A percentile compares a stretch with the other conserved stretches of the same genome.
Evolutionary conservation across 1,139 yeast species (phyloP).

Genomic region (Meyerozyma guilliermondii): DNA sequence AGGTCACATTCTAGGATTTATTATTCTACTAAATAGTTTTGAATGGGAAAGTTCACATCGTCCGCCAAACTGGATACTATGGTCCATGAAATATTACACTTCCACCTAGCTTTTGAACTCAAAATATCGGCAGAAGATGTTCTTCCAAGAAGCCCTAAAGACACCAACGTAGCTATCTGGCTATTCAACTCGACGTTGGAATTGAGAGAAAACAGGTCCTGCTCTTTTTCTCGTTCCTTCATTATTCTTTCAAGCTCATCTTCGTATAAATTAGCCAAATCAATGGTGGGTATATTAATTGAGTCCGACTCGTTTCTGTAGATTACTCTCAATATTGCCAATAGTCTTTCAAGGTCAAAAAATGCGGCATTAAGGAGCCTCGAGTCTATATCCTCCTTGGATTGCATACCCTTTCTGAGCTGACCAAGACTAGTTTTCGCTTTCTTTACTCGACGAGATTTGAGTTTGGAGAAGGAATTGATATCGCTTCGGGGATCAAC

Average conservation of each 20-base stretch:
- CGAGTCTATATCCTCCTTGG: slow-evolving; percentile 45
- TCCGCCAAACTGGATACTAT: slow-evolving; percentile 46
- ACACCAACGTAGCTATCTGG: slow-evolving; percentile 56
- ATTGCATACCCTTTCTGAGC: slow-evolving; percentile 29
- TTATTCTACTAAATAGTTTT: slow-evolving; percentile 39
- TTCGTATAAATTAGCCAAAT: slow-evolving; percentile 22
- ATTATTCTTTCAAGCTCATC: slow-evolving; percentile 28
- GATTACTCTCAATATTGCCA: slow-evolving; percentile 62
- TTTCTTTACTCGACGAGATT: slow-evolving; percentile 41
- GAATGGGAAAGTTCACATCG: slow-evolving; percentile 51
- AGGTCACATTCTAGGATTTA: slow-evolving; percentile 17
- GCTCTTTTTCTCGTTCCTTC: slow-evolving; percentile 27
- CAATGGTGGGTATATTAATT: slow-evolving; percentile 20
- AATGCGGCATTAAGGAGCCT: slow-evolving; percentile 54
- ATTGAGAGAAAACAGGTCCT: slow-evolving; percentile 28
- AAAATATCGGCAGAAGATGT: slow-evolving; percentile 51
- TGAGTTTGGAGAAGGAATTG: slow-evolving; percentile 54
- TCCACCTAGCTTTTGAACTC: slow-evolving; percentile 62
- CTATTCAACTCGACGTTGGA: slow-evolving; percentile 46
- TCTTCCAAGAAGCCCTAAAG: slow-evolving; percentile 49
- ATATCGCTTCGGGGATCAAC: slow-evolving; percentile 57
- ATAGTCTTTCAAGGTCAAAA: slow-evolving; percentile 63
- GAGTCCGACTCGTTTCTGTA: slow-evolving; percentile 36
- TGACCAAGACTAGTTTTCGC: slow-evolving; percentile 9
- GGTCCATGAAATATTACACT: slow-evolving; percentile 53